phyloP scores from a whole-genome alignment of 371 early-diverging fungal genomes.

The Agmasoma carcini region DNA sequence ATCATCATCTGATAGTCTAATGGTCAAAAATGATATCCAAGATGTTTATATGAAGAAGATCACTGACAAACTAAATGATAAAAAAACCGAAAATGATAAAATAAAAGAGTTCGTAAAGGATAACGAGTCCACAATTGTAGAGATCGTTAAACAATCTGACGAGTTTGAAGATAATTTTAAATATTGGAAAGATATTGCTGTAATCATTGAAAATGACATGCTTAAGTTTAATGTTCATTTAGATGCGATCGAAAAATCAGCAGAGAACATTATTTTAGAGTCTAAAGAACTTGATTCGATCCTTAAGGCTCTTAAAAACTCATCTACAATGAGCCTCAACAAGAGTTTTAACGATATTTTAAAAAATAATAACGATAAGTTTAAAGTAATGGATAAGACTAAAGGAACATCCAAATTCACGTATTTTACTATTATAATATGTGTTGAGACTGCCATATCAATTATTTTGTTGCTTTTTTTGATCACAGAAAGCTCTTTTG shows the following conservation, averaged over 20 bases:
- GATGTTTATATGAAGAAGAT: neutral
- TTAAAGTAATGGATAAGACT: neutral
- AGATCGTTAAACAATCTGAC: neutral
- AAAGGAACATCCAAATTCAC: neutral
- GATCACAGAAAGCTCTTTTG: neutral
- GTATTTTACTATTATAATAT: neutral
- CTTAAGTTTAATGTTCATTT: neutral
- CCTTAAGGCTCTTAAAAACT: neutral
- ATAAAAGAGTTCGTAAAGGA: neutral
- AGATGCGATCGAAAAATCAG: neutral
- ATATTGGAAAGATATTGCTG: neutral
- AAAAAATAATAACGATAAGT: neutral
- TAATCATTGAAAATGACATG: constrained; percentile 1
- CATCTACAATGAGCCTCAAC: neutral
- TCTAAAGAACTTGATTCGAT: neutral
- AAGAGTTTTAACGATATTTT: neutral
- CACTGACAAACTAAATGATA: neutral
- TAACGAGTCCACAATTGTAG: neutral
- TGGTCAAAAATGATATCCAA: too few species aligned
- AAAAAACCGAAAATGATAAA: neutral
- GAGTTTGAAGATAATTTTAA: neutral
- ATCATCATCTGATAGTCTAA: too few species aligned
- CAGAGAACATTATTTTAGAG: neutral
- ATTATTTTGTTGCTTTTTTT: neutral
- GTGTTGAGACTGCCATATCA: neutral